Percentiles rank a stretch among this genome's conserved stretches.
phyloP scores from a whole-genome alignment of 495 filamentous ascomycete species.

The Thermothielavioides terrestris region DNA sequence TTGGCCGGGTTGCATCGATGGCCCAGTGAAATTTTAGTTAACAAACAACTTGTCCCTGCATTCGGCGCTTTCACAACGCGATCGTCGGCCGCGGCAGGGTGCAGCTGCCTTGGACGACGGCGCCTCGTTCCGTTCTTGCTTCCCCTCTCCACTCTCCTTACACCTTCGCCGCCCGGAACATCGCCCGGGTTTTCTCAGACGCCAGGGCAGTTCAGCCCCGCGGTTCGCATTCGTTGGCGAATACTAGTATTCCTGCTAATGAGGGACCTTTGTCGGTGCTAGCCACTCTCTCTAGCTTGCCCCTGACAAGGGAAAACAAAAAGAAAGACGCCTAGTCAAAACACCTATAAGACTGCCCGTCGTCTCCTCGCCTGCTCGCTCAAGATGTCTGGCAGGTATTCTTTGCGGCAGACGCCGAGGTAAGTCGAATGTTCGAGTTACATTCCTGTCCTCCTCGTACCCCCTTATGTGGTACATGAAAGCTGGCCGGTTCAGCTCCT shows the following conservation, averaged over 20 bases:
- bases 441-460: too few relatives aligned
- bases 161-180: neutral
- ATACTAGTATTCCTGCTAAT: slow-evolving; percentile 9
- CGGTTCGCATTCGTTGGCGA: neutral
- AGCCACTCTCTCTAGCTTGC: too few relatives aligned
- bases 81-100: neutral
- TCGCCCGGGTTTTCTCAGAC: neutral
- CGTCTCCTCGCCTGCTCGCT: slow-evolving; percentile 8
- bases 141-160: neutral
- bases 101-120: neutral
- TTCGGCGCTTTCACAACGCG: neutral
- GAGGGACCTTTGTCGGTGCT: too few relatives aligned
- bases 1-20: too few relatives aligned
- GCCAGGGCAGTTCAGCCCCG: too few relatives aligned
- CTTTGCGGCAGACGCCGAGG: slow-evolving; percentile 45
- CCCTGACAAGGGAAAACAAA: too few relatives aligned
- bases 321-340: too few relatives aligned
- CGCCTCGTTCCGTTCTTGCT: too few relatives aligned
- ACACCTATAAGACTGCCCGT: slow-evolving; percentile 12
- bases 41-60: slow-evolving; percentile 6
- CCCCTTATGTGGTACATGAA: too few relatives aligned
- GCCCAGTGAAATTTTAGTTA: slow-evolving; percentile 7
- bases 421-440: slow-evolving; percentile 16
- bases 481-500: too few relatives aligned
- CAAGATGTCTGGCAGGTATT: slow-evolving; percentile 33